Evolutionary conservation across 148 eudicot genomes (phyloP), one percentile per base, ranked within the genome.

Genomic region (Gaultheria prostrata): DNA sequence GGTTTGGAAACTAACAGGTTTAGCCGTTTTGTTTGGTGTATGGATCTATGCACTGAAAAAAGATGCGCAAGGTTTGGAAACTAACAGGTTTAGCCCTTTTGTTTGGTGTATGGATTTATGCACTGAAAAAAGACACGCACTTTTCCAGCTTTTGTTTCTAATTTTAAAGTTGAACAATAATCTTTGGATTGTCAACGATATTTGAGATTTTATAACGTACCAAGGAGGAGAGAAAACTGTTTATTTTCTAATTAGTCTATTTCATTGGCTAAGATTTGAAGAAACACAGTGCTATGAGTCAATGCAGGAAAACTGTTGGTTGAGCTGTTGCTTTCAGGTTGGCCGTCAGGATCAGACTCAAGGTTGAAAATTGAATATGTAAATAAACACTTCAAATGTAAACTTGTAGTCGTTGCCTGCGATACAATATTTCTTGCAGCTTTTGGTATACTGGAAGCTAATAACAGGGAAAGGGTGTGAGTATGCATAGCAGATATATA

Each of bases 231-330:
- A 30, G 5, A 39, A 43, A 73, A 75, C 13, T 74, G 11, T 63
- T 54, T 72, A 18, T 54, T 56, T 30, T 56, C 26, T 61, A 17
- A 32, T 32, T 46, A 39, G 7, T 24, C 13, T 77, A 74, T 74
- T 82, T 73, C 35, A 82, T 73, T 14, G 30, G 43, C 50, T 13
- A 82, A 72, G 61, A 72, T 51, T 72, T 76, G 79, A 49, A 76
- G 54, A 76, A 76, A 76, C 50, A 15, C 79, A 48, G 57, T 48
- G 53, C 32, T 28, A 30, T 50, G 53, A n/a, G 59, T 30, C 80
- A 77, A 50, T 77, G 14, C 63, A 2, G 35, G 6, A 78, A 20
- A 54, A 78, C 26, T 78, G 56, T 17, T 15, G 76, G 67, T 78
- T 50, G 61, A 78, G 67, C n/a, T 32, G 67, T 53, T 56, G 8